These are phyloP conservation scores for Verticillium alfalfae DNA, from an alignment of 2,329 filamentous ascomycete genomes.

Conservation along the genomic window DNA sequence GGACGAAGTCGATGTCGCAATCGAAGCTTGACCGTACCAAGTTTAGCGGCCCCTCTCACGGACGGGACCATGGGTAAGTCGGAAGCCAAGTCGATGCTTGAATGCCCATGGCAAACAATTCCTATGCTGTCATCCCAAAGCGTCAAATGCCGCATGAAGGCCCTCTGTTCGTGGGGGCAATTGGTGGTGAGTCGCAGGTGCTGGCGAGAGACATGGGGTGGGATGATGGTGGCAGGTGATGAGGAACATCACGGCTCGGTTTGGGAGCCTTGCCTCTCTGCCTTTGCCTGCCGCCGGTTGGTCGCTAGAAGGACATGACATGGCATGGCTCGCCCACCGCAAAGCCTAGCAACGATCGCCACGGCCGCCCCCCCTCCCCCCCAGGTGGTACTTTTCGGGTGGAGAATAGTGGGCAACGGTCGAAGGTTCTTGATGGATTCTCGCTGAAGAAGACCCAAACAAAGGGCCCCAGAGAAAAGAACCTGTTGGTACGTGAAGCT, in stretches of 20 bases:
- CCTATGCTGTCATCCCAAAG: not conserved
- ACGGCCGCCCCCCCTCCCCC: not conserved
- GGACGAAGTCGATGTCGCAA: slow-evolving; percentile 17
- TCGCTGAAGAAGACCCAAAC: not conserved
- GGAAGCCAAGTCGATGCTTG: slow-evolving; percentile 1
- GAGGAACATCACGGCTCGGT: not conserved
- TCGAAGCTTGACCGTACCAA: slow-evolving; percentile 14
- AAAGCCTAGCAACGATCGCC: not conserved
- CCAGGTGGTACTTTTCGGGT: not conserved
- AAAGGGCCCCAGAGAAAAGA: not conserved
- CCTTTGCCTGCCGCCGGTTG: not conserved
- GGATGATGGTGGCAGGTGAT: not conserved
- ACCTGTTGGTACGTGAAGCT: not conserved
- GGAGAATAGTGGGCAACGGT: not conserved
- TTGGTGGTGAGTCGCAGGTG: not conserved
- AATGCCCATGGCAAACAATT: not conserved
- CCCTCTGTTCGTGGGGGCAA: not conserved
- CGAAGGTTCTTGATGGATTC: not conserved
- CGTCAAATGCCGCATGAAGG: not conserved
- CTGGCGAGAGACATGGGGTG: not conserved
- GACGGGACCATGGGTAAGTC: not conserved
- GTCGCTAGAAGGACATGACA: not conserved
- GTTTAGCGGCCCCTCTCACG: slow-evolving; percentile 5
- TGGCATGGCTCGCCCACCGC: not conserved
- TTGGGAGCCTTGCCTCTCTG: not conserved